Evolutionary conservation across 441 rosid genomes (phyloP), one percentile per base, ranked within the genome.

Genomic region (Erysimum pusillum): DNA sequence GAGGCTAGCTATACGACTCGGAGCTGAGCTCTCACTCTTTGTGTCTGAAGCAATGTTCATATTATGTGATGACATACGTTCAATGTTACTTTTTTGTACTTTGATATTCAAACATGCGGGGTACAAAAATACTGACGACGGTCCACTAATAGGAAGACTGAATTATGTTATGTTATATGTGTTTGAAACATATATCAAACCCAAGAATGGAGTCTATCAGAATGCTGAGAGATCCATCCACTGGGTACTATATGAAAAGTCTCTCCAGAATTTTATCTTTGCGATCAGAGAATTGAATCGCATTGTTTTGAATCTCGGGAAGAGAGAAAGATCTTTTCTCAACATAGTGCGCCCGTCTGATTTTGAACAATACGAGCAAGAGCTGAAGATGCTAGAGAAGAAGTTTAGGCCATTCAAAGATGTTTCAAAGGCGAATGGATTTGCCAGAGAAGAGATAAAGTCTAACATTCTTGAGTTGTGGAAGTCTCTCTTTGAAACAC

Each of bases 11-110:
- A 3, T 25, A 5, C 39, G 28, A 53, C 39, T 68, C 9, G 73
- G 73, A 53, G 39, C 41, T 1, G 51, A 67, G 49, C 10, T 52
- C 11, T 52, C 51, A 2, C 39, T 68, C 12, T 3, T 25, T 53
- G 49, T 68, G 15, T 39, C 63, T 6, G 52, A 68, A 68, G 63
- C 51, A 25, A 68, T 54, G 73, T 68, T 68, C 41, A 2, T 68
- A 22, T 39, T 68, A 39, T 68, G 51, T 7, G 72, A 68, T 53
- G 72, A 67, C 62, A 9, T 39, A 36, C 46, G 71, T 35, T 67
- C 35, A 35, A 2, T 20, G 60, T 9, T 38, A 14, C 4, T 5
- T 12, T 67, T 67, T 14, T 20, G 49, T 22, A n/a, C n/a, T n/a
- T n/a, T n/a, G n/a, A n/a, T n/a, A n/a, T n/a, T n/a, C n/a, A n/a